phyloP scores from a whole-genome alignment of 1,139 yeast species.

The Sugiyamaella grinbergsii region DNA sequence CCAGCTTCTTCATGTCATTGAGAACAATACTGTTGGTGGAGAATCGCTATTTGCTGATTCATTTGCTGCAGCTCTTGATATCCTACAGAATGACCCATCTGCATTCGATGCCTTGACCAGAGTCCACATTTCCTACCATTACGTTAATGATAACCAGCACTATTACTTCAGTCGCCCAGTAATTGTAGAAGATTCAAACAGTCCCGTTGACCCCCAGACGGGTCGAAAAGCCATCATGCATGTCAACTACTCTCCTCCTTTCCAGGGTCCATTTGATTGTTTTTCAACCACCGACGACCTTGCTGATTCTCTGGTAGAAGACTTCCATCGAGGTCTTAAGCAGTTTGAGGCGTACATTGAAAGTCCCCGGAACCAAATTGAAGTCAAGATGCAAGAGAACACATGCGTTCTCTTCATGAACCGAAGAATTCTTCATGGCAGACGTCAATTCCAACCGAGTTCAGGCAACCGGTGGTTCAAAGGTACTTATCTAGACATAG shows the following conservation, averaged over 20 bases:
- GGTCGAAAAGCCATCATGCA: slow-evolving; percentile 50
- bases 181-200: slow-evolving; percentile 57
- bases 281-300: slow-evolving; percentile 33
- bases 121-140: slow-evolving; percentile 72
- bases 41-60: slow-evolving; percentile 77
- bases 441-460: slow-evolving; percentile 55
- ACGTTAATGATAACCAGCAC: slow-evolving; percentile 63
- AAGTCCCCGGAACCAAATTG: slow-evolving; percentile 57
- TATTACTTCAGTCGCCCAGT: slow-evolving; percentile 69
- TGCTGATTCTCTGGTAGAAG: slow-evolving; percentile 44
- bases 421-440: slow-evolving; percentile 70
- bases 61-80: slow-evolving; percentile 62
- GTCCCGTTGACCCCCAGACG: slow-evolving; percentile 37
- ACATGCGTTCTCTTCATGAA: slow-evolving; percentile 74
- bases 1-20: slow-evolving; percentile 67
- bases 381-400: slow-evolving; percentile 60
- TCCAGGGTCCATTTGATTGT: slow-evolving; percentile 75
- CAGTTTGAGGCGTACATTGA: slow-evolving; percentile 63
- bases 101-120: slow-evolving; percentile 65
- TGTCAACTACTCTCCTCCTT: slow-evolving; percentile 80
- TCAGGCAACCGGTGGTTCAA: slow-evolving; percentile 70
- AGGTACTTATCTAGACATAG: slow-evolving; percentile 78
- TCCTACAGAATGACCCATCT: slow-evolving; percentile 56
- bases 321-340: slow-evolving; percentile 60
- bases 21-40: slow-evolving; percentile 67